Evolutionary conservation across 805 yeast species (phyloP).

Genomic region (Cephaloascus fragrans): DNA sequence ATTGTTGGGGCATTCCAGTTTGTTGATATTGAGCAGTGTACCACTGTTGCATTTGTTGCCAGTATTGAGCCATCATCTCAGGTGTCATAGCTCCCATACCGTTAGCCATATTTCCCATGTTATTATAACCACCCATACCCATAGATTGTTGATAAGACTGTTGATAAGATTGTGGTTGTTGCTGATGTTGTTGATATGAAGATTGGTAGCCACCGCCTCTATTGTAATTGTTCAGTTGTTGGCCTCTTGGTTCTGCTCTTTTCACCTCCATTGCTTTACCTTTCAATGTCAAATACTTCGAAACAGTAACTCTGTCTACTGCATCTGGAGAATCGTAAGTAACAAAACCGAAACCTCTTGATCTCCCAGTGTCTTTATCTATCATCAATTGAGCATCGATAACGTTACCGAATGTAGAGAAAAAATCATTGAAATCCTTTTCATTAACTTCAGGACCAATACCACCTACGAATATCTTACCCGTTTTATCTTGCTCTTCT

Average conservation of each 20-base stretch:
- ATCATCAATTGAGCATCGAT: slow-evolving; percentile 96
- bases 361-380: slow-evolving; percentile 93
- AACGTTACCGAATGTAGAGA: slow-evolving; percentile 80
- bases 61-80: slow-evolving; percentile 55
- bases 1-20: slow-evolving; percentile 11
- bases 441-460: slow-evolving; percentile 91
- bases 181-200: slow-evolving; percentile 9
- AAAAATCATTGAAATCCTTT: slow-evolving; percentile 77
- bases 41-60: slow-evolving; percentile 60
- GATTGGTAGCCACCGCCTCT: slow-evolving; percentile 9
- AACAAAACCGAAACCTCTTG: slow-evolving; percentile 95
- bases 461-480: slow-evolving; percentile 96
- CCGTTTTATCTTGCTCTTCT: slow-evolving; percentile 94
- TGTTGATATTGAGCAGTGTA: slow-evolving; percentile 50
- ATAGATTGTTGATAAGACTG: slow-evolving; percentile 19
- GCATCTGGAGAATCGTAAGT: slow-evolving; percentile 94
- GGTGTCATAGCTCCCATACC: slow-evolving; percentile 22
- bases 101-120: slow-evolving; percentile 20
- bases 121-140: slow-evolving; percentile 5
- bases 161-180: slow-evolving; percentile 8
- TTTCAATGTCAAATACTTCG: slow-evolving; percentile 72
- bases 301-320: slow-evolving; percentile 78
- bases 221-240: slow-evolving; percentile 26
- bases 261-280: slow-evolving; percentile 82
- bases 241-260: slow-evolving; percentile 76